A percentile compares a stretch with the other conserved stretches of the same genome.
Conservation (phyloP, 1,284 basidiomycete genomes). For the Fomes fomentarius region DNA sequence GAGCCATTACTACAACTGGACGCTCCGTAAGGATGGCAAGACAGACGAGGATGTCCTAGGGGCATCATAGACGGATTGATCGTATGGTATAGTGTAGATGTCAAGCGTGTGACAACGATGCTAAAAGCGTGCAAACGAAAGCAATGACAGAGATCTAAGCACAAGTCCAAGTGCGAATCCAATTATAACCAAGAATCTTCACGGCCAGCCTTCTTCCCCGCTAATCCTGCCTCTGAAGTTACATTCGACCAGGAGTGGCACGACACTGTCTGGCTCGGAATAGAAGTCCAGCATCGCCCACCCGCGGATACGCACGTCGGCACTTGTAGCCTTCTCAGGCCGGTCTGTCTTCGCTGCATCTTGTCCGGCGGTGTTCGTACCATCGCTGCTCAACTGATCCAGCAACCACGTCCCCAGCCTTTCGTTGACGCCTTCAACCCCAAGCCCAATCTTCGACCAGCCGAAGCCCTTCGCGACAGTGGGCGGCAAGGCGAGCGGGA, state of each 20-base stretch:
- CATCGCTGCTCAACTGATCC: conserved; percentile 23
- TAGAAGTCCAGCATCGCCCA: conserved; percentile 80
- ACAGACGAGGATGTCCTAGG: conserved; percentile 16
- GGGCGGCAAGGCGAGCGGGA: conserved; percentile 78
- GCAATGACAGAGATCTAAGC: background rate
- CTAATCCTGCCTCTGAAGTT: conserved; percentile 60
- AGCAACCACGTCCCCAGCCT: conserved; percentile 74
- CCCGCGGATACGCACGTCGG: conserved; percentile 54
- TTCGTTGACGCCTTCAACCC: conserved; percentile 83
- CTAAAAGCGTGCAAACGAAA: background rate
- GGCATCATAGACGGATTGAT: conserved; percentile 7
- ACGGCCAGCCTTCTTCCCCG: conserved; percentile 52
- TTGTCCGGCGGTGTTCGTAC: background rate
- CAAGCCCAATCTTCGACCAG: conserved; percentile 72
- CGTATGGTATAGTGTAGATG: background rate
- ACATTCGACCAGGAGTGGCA: conserved; percentile 74
- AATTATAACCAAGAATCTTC: background rate
- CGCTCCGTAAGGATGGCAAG: conserved; percentile 27
- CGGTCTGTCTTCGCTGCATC: background rate
- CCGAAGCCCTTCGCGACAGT: conserved; percentile 80
- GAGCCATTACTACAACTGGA: conserved; percentile 33
- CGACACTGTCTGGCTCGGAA: conserved; percentile 56
- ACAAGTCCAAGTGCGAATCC: too few species aligned
- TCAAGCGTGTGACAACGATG: background rate
- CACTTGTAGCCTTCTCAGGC: background rate